Base-by-base conservation (phyloP, 805 yeast genomes). In the Jamesozyma hellenica region DNA sequence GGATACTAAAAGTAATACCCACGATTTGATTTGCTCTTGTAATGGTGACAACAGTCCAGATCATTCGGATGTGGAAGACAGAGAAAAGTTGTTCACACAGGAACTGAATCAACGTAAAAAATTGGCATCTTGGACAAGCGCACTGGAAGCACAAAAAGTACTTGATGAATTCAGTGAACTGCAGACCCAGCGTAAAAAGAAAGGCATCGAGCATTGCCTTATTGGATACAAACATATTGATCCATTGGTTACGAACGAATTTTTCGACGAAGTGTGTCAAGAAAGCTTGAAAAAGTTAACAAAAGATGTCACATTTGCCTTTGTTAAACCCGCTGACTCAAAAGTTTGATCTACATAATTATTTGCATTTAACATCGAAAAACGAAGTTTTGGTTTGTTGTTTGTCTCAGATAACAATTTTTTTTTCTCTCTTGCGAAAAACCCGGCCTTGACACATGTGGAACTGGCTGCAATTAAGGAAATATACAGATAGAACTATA, bases 21-120 rank as follows among this genome's bases (percentile, higher is more conserved):
- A 87, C 57, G 94, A 81, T 47, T 58, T 85, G 43, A 70, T 82
- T 40, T 83, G 92, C 61, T 47, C 63, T 25, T 81, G 90, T 57
- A 45, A 49, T 0, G 86, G 87, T 0, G 53, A 51, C 12, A 85
- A 84, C 0, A 66, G 55, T n/a, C 46, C 35, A 2, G 42, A 32
- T 2, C 26, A 28, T 4, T 15, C 15, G 13, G 15, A 17, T 10
- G 35, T 17, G 19, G 18, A 27, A 11, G 31, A 32, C 7, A 4
- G 23, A 11, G 25, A 31, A 7, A 17, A 16, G 16, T 40, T 35
- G 12, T 42, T 36, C 29, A 49, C 35, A 19, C 48, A 16, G 42
- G 36, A 12, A 31, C 11, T 19, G 10, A 37, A 31, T 4, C 35
- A 28, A n/a, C 18, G 14, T 34, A 33, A 18, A 13, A 36, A 34